These are phyloP conservation scores for Marsdenia floribunda DNA, from an alignment of 257 asterid species.

Conservation along the genomic window DNA sequence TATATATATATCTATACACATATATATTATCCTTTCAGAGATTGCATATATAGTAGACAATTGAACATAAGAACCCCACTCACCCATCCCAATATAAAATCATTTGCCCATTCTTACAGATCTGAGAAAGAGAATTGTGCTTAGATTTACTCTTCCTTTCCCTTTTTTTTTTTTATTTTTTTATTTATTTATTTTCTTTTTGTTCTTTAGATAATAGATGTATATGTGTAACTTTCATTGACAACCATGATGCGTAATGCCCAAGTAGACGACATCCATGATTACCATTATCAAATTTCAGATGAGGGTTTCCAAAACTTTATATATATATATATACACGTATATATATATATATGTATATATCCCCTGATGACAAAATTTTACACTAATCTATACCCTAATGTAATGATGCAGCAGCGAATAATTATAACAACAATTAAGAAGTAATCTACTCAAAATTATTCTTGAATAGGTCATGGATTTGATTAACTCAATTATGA, in stretches of 20 bases:
- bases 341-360: no score
- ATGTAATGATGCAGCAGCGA: no score
- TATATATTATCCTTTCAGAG: not conserved
- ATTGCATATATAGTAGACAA: not conserved
- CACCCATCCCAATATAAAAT: not conserved
- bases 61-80: not conserved
- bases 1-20: not conserved
- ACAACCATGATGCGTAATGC: not conserved
- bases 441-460: no score
- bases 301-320: not conserved
- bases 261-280: slow-evolving; percentile 1
- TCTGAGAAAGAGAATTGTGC: not conserved
- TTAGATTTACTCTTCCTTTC: not conserved
- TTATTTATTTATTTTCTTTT: no score
- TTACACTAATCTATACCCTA: no score
- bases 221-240: not conserved
- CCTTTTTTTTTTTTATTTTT: no score
- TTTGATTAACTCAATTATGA: no score
- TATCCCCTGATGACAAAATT: no score
- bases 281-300: not conserved
- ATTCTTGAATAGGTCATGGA: no score
- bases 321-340: no score
- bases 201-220: not conserved
- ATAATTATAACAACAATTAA: no score
- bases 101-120: not conserved